A percentile compares a stretch with the other conserved stretches of the same genome.
Evolutionary conservation across 1,284 basidiomycete genomes (phyloP).

Genomic region (Amylostereum areolatum): DNA sequence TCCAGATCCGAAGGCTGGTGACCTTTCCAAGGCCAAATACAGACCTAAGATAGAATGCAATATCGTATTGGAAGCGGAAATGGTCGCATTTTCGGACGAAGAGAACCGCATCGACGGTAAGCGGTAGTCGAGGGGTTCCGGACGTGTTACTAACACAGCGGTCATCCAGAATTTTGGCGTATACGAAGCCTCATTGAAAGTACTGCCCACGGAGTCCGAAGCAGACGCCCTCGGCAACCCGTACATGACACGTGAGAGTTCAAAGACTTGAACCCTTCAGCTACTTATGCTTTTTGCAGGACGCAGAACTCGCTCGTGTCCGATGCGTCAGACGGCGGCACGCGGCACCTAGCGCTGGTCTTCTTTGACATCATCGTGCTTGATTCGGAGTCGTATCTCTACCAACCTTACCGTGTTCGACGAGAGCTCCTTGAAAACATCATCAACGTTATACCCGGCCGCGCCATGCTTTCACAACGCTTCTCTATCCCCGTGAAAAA

Average conservation of each 20-base stretch:
- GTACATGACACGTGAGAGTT: too few relatives aligned
- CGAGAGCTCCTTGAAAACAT: constrained; percentile 54
- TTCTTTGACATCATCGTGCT: constrained; percentile 80
- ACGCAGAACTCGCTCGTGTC: constrained; percentile 44
- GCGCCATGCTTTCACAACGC: constrained; percentile 57
- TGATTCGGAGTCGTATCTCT: constrained; percentile 52
- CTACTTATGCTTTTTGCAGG: constrained; percentile 1
- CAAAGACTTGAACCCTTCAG: too few relatives aligned
- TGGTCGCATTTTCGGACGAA: constrained; percentile 71
- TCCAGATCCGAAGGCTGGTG: neutral
- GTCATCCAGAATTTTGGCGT: constrained; percentile 61
- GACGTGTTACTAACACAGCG: constrained; percentile 4
- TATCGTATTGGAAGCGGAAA: constrained; percentile 77
- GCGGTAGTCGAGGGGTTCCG: too few relatives aligned
- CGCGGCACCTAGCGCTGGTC: constrained; percentile 66
- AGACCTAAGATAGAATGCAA: constrained; percentile 29
- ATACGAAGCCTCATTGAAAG: constrained; percentile 52
- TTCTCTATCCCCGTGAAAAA: constrained; percentile 28
- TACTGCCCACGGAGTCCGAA: constrained; percentile 48
- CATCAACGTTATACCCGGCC: constrained; percentile 47
- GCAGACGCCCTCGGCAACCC: constrained; percentile 9
- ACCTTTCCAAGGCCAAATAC: constrained; percentile 23
- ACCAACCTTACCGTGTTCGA: constrained; percentile 50
- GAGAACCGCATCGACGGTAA: constrained; percentile 50
- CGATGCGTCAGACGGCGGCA: constrained; percentile 31